These are phyloP conservation scores for Protomyces pachydermus DNA, from an alignment of 1,139 yeast species.

Conservation along the genomic window DNA sequence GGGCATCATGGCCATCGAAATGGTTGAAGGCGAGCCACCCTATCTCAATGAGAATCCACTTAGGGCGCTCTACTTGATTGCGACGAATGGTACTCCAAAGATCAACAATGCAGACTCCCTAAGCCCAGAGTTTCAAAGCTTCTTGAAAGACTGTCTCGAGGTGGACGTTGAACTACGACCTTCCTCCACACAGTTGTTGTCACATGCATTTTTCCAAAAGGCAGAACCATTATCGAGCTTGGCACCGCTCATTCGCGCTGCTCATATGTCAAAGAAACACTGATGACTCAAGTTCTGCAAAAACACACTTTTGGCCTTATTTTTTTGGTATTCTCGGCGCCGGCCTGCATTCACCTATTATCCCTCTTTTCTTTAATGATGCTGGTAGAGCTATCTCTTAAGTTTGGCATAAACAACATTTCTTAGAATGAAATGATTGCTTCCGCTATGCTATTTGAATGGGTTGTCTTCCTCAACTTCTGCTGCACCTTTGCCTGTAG, in stretches of 20 bases:
- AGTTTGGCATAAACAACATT: no score
- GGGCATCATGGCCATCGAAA: slow-evolving; percentile 96
- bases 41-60: slow-evolving; percentile 92
- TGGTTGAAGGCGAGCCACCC: slow-evolving; percentile 99
- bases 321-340: no score
- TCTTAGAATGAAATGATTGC: no score
- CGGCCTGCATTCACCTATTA: no score
- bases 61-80: slow-evolving; percentile 80
- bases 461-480: neutral
- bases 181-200: slow-evolving; percentile 66
- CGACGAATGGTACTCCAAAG: slow-evolving; percentile 92
- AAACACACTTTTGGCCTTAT: no score
- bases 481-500: neutral
- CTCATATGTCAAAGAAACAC: slow-evolving; percentile 15
- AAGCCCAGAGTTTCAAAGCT: slow-evolving; percentile 59
- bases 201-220: slow-evolving; percentile 63
- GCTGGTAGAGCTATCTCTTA: no score
- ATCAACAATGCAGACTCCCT: slow-evolving; percentile 83
- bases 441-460: neutral
- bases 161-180: slow-evolving; percentile 84
- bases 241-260: slow-evolving; percentile 50
- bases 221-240: slow-evolving; percentile 71
- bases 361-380: no score
- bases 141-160: slow-evolving; percentile 72
- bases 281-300: neutral